Evolutionary conservation across 768 basidiomycete species (phyloP).

Genomic region (Leucosporidium creatinivorum): DNA sequence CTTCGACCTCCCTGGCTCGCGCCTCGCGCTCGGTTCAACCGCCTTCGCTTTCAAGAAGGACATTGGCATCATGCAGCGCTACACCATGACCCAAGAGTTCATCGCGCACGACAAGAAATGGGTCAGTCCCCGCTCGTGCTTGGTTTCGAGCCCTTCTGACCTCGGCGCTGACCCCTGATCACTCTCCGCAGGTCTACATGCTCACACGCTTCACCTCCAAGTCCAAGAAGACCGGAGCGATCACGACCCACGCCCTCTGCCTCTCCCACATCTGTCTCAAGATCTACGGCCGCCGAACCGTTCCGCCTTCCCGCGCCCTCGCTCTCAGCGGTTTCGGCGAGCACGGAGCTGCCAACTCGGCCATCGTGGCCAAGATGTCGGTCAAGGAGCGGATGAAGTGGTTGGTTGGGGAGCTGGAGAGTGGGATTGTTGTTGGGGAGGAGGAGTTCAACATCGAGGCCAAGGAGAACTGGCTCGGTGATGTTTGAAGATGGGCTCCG

Average conservation of each 20-base stretch:
- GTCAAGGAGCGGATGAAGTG: not conserved
- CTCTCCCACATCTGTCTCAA: not conserved
- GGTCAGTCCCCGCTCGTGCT: not conserved
- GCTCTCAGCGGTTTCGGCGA: not conserved
- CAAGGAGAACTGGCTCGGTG: not conserved
- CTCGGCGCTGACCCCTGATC: too few species aligned
- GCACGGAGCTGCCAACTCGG: not conserved
- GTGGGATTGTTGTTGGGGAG: not conserved
- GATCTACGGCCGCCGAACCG: not conserved
- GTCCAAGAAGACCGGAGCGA: not conserved
- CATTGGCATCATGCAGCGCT: not conserved
- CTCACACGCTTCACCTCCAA: not conserved
- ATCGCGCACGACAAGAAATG: not conserved
- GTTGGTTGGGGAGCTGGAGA: not conserved
- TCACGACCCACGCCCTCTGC: not conserved
- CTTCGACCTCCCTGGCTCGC: not conserved
- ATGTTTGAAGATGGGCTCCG: too few species aligned
- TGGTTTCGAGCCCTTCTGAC: too few species aligned
- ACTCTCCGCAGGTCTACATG: not conserved
- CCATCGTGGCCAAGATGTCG: not conserved
- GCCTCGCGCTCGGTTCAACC: not conserved
- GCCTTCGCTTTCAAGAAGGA: not conserved
- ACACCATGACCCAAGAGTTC: not conserved
- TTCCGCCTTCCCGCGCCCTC: not conserved
- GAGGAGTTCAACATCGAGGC: not conserved